phyloP scores from a whole-genome alignment of 441 rosid species.

The Codiaeum variegatum region DNA sequence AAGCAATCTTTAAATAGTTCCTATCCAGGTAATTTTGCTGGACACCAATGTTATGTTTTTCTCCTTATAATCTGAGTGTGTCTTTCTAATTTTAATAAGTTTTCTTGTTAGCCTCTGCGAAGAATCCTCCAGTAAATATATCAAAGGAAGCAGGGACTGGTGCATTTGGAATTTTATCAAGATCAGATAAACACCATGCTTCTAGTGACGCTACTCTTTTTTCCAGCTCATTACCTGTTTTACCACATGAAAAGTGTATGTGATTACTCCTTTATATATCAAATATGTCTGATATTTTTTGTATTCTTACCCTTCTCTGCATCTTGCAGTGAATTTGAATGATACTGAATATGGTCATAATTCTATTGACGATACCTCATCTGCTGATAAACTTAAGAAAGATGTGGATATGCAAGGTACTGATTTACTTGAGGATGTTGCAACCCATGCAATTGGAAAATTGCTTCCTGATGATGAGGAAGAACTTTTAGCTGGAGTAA shows the following conservation, averaged over 20 bases:
- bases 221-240: constrained; percentile 86
- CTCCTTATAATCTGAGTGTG: not conserved
- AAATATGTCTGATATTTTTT: not conserved
- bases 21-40: constrained; percentile 32
- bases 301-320: constrained; percentile 21
- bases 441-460: constrained; percentile 46
- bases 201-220: constrained; percentile 68
- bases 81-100: constrained; percentile 19
- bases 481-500: constrained; percentile 78
- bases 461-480: constrained; percentile 90
- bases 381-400: constrained; percentile 36
- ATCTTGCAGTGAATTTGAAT: constrained; percentile 36
- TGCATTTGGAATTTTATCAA: constrained; percentile 50
- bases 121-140: constrained; percentile 29
- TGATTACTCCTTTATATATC: constrained; percentile 10
- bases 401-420: constrained; percentile 39
- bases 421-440: constrained; percentile 42
- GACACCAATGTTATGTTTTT: not conserved
- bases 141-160: constrained; percentile 35
- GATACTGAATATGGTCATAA: constrained; percentile 35
- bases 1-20: constrained; percentile 29
- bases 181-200: constrained; percentile 42
- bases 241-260: constrained; percentile 81
- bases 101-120: constrained; percentile 36
- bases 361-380: constrained; percentile 40